Conservation (phyloP, 345 rosid genomes). For the Geranium rotundifolium region DNA sequence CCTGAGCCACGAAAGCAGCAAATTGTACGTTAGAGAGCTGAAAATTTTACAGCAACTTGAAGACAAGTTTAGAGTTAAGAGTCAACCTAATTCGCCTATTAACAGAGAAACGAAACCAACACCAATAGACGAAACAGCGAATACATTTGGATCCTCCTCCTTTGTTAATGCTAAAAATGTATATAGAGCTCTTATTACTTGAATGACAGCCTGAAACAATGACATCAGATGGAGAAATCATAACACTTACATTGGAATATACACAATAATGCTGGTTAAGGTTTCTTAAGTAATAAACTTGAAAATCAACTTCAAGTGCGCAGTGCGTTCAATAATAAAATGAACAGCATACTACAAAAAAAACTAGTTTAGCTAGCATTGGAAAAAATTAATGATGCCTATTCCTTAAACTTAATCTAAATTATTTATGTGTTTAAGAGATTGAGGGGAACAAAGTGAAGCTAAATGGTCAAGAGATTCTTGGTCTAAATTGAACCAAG, state of each 20-base stretch:
- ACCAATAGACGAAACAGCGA: conserved; percentile 28
- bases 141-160: conserved; percentile 1
- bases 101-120: conserved; percentile 34
- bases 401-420: too few species aligned
- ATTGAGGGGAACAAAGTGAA: background rate
- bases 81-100: conserved; percentile 50
- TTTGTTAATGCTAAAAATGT: conserved; percentile 17
- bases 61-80: conserved; percentile 4
- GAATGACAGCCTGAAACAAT: conserved; percentile 32
- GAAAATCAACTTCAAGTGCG: too few species aligned
- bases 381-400: too few species aligned
- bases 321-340: too few species aligned
- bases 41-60: background rate
- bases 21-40: too few species aligned
- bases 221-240: background rate
- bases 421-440: background rate
- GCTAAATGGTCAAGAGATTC: background rate
- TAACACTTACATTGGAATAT: too few species aligned
- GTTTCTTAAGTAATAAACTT: too few species aligned
- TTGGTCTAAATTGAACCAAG: too few species aligned
- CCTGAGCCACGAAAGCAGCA: conserved; percentile 24
- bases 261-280: too few species aligned
- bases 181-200: conserved; percentile 22
- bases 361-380: too few species aligned
- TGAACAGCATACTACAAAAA: too few species aligned